Evolutionary conservation across 306 rosid genomes (phyloP).

Genomic region (Rosa persica): DNA sequence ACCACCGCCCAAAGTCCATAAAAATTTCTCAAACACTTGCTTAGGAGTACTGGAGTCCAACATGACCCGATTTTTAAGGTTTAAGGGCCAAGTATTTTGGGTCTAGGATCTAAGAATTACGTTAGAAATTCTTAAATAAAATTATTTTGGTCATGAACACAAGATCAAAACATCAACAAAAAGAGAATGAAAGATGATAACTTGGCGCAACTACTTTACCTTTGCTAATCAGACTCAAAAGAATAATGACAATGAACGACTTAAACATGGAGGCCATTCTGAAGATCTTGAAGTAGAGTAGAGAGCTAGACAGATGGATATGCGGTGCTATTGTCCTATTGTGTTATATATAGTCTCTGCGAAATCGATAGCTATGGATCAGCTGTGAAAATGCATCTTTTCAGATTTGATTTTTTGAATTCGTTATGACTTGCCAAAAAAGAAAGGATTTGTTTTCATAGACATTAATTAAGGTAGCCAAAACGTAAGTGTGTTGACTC

Average conservation of each 20-base stretch:
- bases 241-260: conserved; percentile 18
- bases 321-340: background rate
- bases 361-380: background rate
- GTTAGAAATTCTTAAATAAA: too few relatives aligned
- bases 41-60: too few relatives aligned
- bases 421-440: too few relatives aligned
- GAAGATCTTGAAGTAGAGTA: background rate
- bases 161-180: too few relatives aligned
- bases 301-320: background rate
- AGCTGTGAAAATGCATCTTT: background rate
- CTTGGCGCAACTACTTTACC: conserved; percentile 15
- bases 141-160: too few relatives aligned
- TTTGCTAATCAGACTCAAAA: conserved; percentile 22
- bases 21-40: too few relatives aligned
- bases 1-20: too few relatives aligned
- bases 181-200: too few relatives aligned
- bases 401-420: background rate
- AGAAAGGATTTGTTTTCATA: background rate
- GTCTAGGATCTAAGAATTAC: background rate
- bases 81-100: too few relatives aligned
- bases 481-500: too few relatives aligned
- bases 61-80: too few relatives aligned
- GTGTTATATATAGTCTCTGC: background rate
- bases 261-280: background rate
- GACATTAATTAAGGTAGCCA: too few relatives aligned